These are phyloP conservation scores for Acrocalymma vagum DNA, from an alignment of 2,329 filamentous ascomycete species.

Conservation along the genomic window DNA sequence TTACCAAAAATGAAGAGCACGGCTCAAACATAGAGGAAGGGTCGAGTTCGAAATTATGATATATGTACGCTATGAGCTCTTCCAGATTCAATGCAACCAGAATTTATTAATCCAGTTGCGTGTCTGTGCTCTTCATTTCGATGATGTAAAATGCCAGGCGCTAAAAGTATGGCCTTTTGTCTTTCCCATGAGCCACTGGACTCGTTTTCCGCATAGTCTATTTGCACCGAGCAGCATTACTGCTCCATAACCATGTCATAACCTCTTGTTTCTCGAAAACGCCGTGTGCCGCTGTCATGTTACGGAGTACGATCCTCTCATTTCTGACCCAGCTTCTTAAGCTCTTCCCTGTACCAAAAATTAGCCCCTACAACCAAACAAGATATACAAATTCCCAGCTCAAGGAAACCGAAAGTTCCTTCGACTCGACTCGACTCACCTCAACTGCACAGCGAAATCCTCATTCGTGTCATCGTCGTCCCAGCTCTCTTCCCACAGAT, in stretches of 20 bases:
- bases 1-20: conserved; percentile 18
- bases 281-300: too few relatives aligned
- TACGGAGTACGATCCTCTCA: conserved; percentile 19
- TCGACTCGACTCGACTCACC: conserved; percentile 63
- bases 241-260: too few relatives aligned
- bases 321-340: conserved; percentile 91
- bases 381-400: too few relatives aligned
- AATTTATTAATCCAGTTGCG: too few relatives aligned
- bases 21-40: conserved; percentile 43
- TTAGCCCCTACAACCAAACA: conserved; percentile 13
- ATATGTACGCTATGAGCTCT: conserved; percentile 37
- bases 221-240: too few relatives aligned
- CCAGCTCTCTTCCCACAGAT: conserved; percentile 99
- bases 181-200: conserved; percentile 1
- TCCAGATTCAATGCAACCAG: conserved; percentile 25
- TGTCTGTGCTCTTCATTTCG: too few relatives aligned
- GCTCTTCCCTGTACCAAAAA: conserved; percentile 74
- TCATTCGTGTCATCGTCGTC: conserved; percentile 97
- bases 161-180: conserved; percentile 6
- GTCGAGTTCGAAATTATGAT: conserved; percentile 44
- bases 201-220: too few relatives aligned
- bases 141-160: too few relatives aligned
- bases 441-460: conserved; percentile 94
- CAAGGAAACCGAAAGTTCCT: too few relatives aligned
- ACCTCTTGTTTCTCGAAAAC: too few relatives aligned